Conservation (phyloP, 352 stramenopile species). For the Globisporangium paroecandrum region DNA sequence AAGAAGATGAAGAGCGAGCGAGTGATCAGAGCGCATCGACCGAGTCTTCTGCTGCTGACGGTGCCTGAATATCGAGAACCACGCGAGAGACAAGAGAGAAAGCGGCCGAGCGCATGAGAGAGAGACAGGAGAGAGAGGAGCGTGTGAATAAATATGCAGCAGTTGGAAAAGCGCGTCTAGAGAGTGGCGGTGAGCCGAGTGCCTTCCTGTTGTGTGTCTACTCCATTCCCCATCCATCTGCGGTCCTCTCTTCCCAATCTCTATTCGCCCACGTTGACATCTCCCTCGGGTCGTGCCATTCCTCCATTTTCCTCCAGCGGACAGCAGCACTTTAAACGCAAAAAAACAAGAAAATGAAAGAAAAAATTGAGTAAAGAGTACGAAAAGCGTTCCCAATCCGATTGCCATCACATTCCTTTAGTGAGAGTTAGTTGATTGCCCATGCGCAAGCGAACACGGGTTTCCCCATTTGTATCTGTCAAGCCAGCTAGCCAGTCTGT, state of each 20-base stretch:
- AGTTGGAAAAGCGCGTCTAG: slow-evolving; percentile 4
- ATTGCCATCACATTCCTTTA: not conserved
- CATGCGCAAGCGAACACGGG: not conserved
- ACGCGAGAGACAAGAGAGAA: not conserved
- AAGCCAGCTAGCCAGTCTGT: not conserved
- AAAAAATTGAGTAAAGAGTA: slow-evolving; percentile 2
- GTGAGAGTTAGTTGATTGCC: not conserved
- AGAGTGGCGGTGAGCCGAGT: not conserved
- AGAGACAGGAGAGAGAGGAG: not conserved
- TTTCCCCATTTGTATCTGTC: not conserved
- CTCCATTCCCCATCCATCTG: not conserved
- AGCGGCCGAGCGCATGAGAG: not conserved
- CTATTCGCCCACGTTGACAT: not conserved
- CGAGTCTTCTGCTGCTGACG: not conserved
- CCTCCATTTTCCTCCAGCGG: not conserved
- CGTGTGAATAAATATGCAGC: slow-evolving; percentile 14
- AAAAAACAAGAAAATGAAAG: slow-evolving; percentile 3
- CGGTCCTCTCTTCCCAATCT: not conserved
- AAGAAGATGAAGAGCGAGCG: not conserved
- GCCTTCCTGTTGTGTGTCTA: not conserved
- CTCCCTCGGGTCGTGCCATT: not conserved
- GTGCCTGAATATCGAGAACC: not conserved
- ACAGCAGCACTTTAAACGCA: not conserved
- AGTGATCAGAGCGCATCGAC: slow-evolving; percentile 1
- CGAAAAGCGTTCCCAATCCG: not conserved